phyloP scores from a whole-genome alignment of 2,329 filamentous ascomycete genomes.

The Dothidotthia symphoricarpi region DNA sequence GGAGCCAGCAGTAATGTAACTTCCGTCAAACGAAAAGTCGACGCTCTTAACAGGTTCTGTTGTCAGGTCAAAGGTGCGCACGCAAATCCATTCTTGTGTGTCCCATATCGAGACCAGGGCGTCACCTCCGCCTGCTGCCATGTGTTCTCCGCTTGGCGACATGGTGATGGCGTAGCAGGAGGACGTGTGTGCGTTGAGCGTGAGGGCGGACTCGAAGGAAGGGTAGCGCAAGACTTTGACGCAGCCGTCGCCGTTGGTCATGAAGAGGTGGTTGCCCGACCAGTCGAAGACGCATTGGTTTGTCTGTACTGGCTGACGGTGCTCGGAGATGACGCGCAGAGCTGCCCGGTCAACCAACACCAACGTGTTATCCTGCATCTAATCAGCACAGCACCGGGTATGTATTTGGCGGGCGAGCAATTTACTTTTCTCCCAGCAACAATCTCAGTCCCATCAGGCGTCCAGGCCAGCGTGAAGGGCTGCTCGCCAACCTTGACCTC shows the following conservation, averaged over 20 bases:
- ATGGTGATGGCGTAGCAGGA: conserved; percentile 67
- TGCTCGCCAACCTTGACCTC: conserved; percentile 62
- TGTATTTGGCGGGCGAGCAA: background rate
- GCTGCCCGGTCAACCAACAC: conserved; percentile 62
- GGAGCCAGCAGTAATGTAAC: conserved; percentile 70
- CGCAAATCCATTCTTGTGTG: conserved; percentile 73
- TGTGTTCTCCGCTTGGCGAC: conserved; percentile 67
- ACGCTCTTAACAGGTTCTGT: conserved; percentile 68
- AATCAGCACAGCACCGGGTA: background rate
- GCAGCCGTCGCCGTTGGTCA: conserved; percentile 69
- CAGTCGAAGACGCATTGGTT: conserved; percentile 75
- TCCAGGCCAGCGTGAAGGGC: conserved; percentile 71
- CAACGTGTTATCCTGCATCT: conserved; percentile 59
- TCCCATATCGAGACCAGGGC: conserved; percentile 76
- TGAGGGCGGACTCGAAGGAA: conserved; percentile 50
- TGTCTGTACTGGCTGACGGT: conserved; percentile 63
- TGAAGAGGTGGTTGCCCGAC: conserved; percentile 67
- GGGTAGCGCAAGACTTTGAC: conserved; percentile 62
- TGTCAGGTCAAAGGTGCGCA: conserved; percentile 68
- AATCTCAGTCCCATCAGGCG: conserved; percentile 66
- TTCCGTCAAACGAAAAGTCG: conserved; percentile 76
- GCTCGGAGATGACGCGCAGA: conserved; percentile 55
- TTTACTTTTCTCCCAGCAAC: conserved; percentile 71
- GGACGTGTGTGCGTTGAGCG: conserved; percentile 69
- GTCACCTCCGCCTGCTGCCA: conserved; percentile 74